Percentiles rank a stretch among this genome's conserved stretches.
phyloP scores from a whole-genome alignment of 257 asterid genomes.

The Solanum verrucosum region DNA sequence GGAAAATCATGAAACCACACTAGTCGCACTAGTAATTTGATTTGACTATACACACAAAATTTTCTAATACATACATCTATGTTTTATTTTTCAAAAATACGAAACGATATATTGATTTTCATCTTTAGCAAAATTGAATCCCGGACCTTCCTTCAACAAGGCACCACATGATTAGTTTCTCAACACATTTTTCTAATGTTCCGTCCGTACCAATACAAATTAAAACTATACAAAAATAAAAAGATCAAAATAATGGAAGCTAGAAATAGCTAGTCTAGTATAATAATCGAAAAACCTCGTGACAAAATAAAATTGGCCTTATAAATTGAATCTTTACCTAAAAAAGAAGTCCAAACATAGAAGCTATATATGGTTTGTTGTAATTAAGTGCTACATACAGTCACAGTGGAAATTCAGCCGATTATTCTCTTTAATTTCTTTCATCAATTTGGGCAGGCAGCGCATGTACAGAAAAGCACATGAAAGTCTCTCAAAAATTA shows the following conservation, averaged over 20 bases:
- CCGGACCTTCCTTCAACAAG: neutral
- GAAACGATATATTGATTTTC: neutral
- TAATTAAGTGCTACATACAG: neutral
- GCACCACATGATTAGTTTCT: neutral
- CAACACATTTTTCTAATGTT: neutral
- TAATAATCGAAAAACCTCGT: neutral
- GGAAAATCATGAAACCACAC: neutral
- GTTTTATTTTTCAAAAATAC: neutral
- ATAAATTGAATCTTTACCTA: neutral
- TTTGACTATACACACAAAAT: neutral
- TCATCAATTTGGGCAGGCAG: neutral
- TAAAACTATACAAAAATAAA: neutral
- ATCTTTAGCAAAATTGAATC: neutral
- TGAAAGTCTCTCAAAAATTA: neutral
- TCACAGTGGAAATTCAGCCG: neutral
- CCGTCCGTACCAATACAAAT: neutral
- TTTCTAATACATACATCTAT: neutral
- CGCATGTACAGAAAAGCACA: neutral
- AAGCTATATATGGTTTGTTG: neutral
- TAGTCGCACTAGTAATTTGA: neutral
- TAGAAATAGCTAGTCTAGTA: neutral
- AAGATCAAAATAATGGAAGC: neutral
- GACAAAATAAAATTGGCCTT: neutral
- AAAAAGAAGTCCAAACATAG: neutral
- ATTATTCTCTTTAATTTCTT: neutral